Evolutionary conservation across 345 rosid genomes (phyloP).

Genomic region (Camelina neglecta): DNA sequence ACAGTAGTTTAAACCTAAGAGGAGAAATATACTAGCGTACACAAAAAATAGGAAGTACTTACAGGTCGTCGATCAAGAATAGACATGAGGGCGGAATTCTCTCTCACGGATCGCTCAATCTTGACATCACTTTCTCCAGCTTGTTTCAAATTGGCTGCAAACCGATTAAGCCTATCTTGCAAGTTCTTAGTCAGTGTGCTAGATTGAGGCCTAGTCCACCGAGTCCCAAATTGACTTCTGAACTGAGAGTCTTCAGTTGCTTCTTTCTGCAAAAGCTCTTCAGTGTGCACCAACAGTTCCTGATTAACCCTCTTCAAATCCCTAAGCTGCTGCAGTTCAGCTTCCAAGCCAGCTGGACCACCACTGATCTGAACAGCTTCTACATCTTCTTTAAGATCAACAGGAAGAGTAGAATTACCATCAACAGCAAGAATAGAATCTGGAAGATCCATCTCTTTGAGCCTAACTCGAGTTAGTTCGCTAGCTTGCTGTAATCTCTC

Average conservation of each 20-base stretch:
- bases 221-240: constrained; percentile 96
- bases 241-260: constrained; percentile 92
- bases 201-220: constrained; percentile 99
- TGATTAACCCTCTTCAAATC: constrained; percentile 95
- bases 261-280: constrained; percentile 97
- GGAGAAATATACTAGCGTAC: background rate
- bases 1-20: constrained; percentile 13
- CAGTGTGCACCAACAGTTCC: constrained; percentile 88
- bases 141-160: constrained; percentile 96
- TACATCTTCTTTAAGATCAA: constrained; percentile 85
- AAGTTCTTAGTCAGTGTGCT: constrained; percentile 92
- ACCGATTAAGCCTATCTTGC: constrained; percentile 90
- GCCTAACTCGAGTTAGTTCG: constrained; percentile 90
- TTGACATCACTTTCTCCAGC: constrained; percentile 95
- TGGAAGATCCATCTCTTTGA: constrained; percentile 99
- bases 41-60: constrained; percentile 40
- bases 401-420: constrained; percentile 71
- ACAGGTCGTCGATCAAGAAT: constrained; percentile 93
- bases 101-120: constrained; percentile 95
- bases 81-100: constrained; percentile 77
- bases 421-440: constrained; percentile 93
- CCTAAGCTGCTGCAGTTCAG: constrained; percentile 88
- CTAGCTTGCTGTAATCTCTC: constrained; percentile 98
- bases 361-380: constrained; percentile 97
- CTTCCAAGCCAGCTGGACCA: constrained; percentile 90